A percentile compares a stretch with the other conserved stretches of the same genome.
These are phyloP conservation scores for Cystobasidium tubakii DNA, from an alignment of 768 basidiomycete species.

Conservation along the genomic window DNA sequence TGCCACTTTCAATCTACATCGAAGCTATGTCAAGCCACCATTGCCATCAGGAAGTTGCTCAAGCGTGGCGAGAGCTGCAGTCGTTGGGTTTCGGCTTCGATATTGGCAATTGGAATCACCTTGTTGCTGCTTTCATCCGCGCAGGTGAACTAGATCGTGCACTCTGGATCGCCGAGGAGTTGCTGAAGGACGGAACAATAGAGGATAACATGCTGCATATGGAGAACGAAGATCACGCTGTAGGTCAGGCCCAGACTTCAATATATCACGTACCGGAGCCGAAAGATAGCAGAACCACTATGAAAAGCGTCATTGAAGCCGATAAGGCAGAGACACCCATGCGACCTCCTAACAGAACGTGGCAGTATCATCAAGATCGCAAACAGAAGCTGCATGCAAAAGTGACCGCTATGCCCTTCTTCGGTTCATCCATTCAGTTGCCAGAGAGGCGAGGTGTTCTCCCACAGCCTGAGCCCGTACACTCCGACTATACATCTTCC, in stretches of 20 bases:
- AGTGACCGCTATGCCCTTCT: not conserved
- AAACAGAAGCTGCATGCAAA: not conserved
- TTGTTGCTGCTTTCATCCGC: constrained; percentile 67
- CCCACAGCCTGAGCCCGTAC: not conserved
- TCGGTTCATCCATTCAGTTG: too few relatives aligned
- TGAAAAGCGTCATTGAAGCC: not conserved
- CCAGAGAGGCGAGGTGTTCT: too few relatives aligned
- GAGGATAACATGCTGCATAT: not conserved
- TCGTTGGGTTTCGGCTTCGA: constrained; percentile 68
- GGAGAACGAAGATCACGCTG: not conserved
- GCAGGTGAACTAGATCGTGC: constrained; percentile 76
- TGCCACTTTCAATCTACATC: constrained; percentile 75
- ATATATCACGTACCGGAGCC: not conserved
- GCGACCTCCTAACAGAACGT: constrained; percentile 23
- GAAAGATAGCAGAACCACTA: not conserved
- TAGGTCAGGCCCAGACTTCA: not conserved
- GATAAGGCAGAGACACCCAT: constrained; percentile 26
- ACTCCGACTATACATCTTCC: not conserved
- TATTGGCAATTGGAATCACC: constrained; percentile 85
- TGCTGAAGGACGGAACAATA: constrained; percentile 52
- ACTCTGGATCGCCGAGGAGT: constrained; percentile 71
- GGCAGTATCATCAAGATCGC: not conserved
- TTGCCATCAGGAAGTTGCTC: constrained; percentile 59
- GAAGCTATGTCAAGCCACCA: constrained; percentile 65
- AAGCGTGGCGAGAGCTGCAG: constrained; percentile 63